Conservation (phyloP, 2,329 filamentous ascomycete species). For the Aspergillus hiratsukae region DNA sequence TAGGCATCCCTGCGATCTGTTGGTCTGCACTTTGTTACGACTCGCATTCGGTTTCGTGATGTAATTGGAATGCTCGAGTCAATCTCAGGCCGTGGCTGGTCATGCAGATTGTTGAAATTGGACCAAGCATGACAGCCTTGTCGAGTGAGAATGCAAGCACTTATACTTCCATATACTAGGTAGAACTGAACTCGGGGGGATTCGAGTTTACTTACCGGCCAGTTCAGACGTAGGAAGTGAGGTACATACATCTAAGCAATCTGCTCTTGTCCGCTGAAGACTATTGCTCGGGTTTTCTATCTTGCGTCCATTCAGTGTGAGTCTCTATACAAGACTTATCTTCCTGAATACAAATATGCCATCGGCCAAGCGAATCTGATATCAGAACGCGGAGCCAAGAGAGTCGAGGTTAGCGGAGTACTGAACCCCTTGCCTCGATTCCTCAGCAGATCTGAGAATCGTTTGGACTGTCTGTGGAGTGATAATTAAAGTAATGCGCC, state of each 20-base stretch:
- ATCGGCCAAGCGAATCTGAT: neutral
- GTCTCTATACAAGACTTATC: neutral
- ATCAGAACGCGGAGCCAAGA: neutral
- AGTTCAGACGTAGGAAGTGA: neutral
- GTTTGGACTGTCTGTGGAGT: slow-evolving; percentile 9
- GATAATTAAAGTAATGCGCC: slow-evolving; percentile 20
- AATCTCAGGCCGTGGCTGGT: neutral
- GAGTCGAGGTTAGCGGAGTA: neutral
- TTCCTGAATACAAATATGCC: neutral
- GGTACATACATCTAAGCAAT: neutral
- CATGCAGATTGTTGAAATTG: neutral
- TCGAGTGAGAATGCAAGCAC: neutral
- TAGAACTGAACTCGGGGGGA: no score
- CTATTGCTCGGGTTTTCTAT: neutral
- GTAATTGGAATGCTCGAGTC: neutral
- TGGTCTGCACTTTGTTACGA: no score
- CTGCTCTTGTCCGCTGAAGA: neutral
- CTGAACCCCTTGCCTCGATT: neutral
- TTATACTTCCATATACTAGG: no score
- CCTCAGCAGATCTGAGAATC: neutral
- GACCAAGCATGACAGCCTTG: neutral
- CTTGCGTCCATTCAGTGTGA: neutral
- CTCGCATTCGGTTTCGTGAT: neutral
- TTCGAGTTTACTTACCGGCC: no score
- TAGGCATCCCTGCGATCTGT: neutral